phyloP scores from a whole-genome alignment of 2,329 filamentous ascomycete genomes.

The Alternaria triticimaculans region DNA sequence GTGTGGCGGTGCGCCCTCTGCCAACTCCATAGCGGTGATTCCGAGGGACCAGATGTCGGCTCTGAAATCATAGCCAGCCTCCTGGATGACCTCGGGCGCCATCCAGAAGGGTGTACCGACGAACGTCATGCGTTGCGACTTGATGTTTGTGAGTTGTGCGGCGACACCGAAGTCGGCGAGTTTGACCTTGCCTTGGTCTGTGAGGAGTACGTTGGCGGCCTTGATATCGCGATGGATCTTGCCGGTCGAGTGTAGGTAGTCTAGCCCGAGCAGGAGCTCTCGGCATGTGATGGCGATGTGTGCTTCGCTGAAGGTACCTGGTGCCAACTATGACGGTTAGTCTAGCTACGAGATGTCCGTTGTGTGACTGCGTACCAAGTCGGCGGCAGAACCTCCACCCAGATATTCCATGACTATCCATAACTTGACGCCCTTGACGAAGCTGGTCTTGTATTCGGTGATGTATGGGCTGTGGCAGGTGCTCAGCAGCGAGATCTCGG shows the following conservation, averaged over 20 bases:
- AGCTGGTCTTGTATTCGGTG: conserved; percentile 95
- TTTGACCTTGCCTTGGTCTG: conserved; percentile 88
- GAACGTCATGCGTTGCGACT: conserved; percentile 96
- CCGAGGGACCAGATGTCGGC: conserved; percentile 97
- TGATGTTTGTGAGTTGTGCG: conserved; percentile 95
- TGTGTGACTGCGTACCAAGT: conserved; percentile 69
- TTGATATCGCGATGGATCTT: conserved; percentile 98
- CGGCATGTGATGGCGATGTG: conserved; percentile 95
- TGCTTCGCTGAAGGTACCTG: conserved; percentile 82
- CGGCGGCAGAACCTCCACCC: conserved; percentile 92
- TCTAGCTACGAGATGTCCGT: neutral
- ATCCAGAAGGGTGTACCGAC: conserved; percentile 99
- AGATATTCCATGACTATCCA: conserved; percentile 99
- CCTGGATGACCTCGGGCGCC: conserved; percentile 98
- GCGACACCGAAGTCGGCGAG: conserved; percentile 97
- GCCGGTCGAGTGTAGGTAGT: conserved; percentile 91
- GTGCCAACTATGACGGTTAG: conserved; percentile 72
- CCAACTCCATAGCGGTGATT: conserved; percentile 91
- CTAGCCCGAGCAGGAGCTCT: conserved; percentile 85
- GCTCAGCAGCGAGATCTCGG: conserved; percentile 93
- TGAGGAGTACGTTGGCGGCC: conserved; percentile 94
- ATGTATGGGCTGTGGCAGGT: conserved; percentile 94
- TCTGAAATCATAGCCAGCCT: conserved; percentile 96
- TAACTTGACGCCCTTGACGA: conserved; percentile 93
- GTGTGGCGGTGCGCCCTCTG: conserved; percentile 90